Conservation (phyloP, 2,329 filamentous ascomycete genomes). For the Diaporthe caulivora region DNA sequence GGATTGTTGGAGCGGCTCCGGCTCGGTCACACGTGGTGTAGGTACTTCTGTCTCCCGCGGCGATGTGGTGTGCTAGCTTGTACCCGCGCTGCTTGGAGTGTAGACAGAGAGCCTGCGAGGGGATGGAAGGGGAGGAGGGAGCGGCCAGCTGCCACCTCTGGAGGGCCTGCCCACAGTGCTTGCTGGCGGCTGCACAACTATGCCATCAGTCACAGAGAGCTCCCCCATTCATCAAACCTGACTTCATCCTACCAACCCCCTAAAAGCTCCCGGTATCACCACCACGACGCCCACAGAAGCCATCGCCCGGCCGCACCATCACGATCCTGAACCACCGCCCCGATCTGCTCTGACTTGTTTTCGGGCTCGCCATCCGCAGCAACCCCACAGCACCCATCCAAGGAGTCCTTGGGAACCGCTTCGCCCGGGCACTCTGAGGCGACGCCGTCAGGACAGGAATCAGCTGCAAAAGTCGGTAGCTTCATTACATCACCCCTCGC, state of each 20-base stretch:
- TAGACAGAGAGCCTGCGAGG: background rate
- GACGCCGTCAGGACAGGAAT: slow-evolving; percentile 35
- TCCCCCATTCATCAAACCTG: slow-evolving; percentile 39
- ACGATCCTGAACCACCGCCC: slow-evolving; percentile 23
- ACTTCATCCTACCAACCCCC: slow-evolving; percentile 38
- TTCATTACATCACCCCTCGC: slow-evolving; percentile 40
- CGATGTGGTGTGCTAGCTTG: background rate
- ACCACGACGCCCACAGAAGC: slow-evolving; percentile 32
- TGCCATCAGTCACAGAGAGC: slow-evolving; percentile 32
- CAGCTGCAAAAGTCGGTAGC: slow-evolving; percentile 41
- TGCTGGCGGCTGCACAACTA: slow-evolving; percentile 29
- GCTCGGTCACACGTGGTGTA: background rate
- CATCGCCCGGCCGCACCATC: slow-evolving; percentile 31
- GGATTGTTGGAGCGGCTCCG: background rate
- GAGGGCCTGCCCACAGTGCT: slow-evolving; percentile 30
- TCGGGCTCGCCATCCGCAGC: slow-evolving; percentile 14
- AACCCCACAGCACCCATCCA: slow-evolving; percentile 31
- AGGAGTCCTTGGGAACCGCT: slow-evolving; percentile 6
- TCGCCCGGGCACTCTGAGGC: slow-evolving; percentile 35
- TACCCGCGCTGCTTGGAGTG: background rate
- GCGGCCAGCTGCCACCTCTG: slow-evolving; percentile 30
- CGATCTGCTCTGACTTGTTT: slow-evolving; percentile 13
- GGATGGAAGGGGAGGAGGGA: slow-evolving; percentile 29
- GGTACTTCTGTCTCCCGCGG: background rate
- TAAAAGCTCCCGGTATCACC: slow-evolving; percentile 37